These are phyloP conservation scores for Lactarius deliciosus DNA, from an alignment of 768 basidiomycete genomes.

Conservation along the genomic window DNA sequence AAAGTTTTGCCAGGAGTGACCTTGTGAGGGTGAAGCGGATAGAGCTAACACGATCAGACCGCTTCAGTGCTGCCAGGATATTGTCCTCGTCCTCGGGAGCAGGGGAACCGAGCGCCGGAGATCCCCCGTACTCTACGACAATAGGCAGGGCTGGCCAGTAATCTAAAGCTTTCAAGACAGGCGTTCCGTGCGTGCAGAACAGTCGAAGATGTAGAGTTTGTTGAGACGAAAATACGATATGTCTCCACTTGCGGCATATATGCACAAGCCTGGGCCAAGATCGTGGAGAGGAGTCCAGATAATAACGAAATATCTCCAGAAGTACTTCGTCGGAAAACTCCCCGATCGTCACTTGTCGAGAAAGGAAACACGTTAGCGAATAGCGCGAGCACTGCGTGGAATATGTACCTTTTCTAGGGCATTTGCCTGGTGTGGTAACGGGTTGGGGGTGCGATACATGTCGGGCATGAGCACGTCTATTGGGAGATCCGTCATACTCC, in stretches of 20 bases:
- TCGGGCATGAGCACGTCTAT: background rate
- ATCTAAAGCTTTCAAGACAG: background rate
- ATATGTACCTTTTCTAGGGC: background rate
- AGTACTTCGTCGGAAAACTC: background rate
- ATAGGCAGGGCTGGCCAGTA: background rate
- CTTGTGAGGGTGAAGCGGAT: background rate
- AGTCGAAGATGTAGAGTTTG: background rate
- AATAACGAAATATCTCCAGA: background rate
- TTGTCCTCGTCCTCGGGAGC: background rate
- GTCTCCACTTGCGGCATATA: background rate
- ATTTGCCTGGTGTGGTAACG: background rate
- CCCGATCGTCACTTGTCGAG: background rate
- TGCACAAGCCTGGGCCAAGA: background rate
- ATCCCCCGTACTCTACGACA: background rate
- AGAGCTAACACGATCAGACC: background rate
- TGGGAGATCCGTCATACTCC: no score
- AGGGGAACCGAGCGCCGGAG: background rate
- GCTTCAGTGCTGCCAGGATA: background rate
- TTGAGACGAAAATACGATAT: background rate
- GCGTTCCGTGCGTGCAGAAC: background rate
- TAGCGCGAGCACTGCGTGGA: background rate
- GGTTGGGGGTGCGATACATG: accelerated
- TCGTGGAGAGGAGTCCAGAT: background rate
- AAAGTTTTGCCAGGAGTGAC: background rate
- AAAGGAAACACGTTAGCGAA: background rate